Conservation (phyloP, 257 asterid genomes). For the Dorcoceras hygrometricum region DNA sequence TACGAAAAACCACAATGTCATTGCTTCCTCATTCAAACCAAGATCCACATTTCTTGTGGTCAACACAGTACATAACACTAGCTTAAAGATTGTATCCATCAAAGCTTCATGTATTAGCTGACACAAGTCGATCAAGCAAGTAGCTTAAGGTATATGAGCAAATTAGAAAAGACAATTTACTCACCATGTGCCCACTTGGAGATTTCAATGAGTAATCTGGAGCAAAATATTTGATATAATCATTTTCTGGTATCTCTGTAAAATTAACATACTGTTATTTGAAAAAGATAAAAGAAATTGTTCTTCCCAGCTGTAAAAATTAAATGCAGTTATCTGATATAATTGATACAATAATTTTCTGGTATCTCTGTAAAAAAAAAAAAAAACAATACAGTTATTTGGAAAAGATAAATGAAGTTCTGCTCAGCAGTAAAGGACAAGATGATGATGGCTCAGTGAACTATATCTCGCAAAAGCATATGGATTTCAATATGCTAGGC, state of each 20-base stretch:
- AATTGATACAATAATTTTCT: conserved; percentile 79
- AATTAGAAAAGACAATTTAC: conserved; percentile 27
- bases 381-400: conserved; percentile 4
- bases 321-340: too few species aligned
- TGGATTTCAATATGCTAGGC: not conserved
- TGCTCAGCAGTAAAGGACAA: conserved; percentile 14
- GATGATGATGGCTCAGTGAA: conserved; percentile 1
- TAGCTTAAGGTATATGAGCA: conserved; percentile 19
- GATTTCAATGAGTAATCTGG: conserved; percentile 82
- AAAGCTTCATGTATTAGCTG: conserved; percentile 19
- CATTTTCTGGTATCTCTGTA: conserved; percentile 96
- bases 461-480: not conserved
- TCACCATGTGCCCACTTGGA: conserved; percentile 73
- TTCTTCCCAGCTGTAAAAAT: conserved; percentile 13
- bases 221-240: conserved; percentile 79
- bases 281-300: conserved; percentile 10
- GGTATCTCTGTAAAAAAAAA: conserved; percentile 74
- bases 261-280: conserved; percentile 16
- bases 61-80: conserved; percentile 12
- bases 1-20: not conserved
- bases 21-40: conserved; percentile 17
- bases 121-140: conserved; percentile 14
- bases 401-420: conserved; percentile 8
- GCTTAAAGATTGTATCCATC: not conserved
- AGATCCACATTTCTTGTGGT: not conserved